Evolutionary conservation across 2,329 filamentous ascomycete genomes (phyloP), one percentile per base, ranked within the genome.

Genomic region (Aspergillus oerlinghausenensis): DNA sequence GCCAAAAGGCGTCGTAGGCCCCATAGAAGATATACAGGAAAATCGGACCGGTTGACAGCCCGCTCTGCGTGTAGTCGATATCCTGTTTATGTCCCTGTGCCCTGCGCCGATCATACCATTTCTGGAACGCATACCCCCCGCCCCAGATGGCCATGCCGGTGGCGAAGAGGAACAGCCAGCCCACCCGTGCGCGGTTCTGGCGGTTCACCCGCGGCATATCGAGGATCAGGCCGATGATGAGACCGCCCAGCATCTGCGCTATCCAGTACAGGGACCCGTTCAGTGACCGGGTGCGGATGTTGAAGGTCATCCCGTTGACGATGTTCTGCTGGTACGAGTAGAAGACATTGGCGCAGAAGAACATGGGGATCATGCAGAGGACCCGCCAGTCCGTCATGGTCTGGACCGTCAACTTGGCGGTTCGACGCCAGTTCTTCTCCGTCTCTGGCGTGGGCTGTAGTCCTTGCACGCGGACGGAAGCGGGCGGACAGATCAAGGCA

Each of bases 1-100:
- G 86, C 84, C 84, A 88, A 19, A 85, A 77, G 1, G 86, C 84
- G 67, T 89, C 87, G 65, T 85, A 87, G 59, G 84, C 80, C 43
- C 87, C 86, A 67, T 88, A 89, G 73, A 87, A 88, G 68, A 88
- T 85, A 75, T 88, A 88, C 14, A 89, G 75, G 64, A 88, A 83
- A 64, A 89, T 86, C 9, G 86, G 85, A 0, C 85, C 86, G 5
- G 79, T 78, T 52, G 82, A 86, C 43, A 79, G 75, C 43, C 70
- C 60, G 40, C 78, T 79, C 32, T 76, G 64, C 10, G 70, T 78
- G 59, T 77, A 82, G 64, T 82, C 79, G 55, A 82, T 68, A 51
- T 78, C 73, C 54, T 80, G 75, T 58, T 75, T 76, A 21, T 71
- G 63, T 3, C 75, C 75, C 4, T 60, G 50, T 19, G 71, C 75